Conservation (phyloP, 257 asterid species). For the Paraleonurus japonicus region DNA sequence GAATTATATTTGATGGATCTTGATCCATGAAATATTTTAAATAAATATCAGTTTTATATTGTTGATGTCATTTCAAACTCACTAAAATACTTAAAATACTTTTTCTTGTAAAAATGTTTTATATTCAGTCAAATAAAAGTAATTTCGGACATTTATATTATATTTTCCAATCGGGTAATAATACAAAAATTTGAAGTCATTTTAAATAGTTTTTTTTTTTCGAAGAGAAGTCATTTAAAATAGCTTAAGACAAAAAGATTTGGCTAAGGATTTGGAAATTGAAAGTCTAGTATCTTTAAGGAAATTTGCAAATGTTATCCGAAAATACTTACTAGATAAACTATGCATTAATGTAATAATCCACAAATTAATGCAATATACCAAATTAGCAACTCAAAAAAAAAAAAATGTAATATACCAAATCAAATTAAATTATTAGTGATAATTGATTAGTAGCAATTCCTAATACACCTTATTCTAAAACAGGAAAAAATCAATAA, state of each 20-base stretch:
- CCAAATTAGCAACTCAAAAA: too few species aligned
- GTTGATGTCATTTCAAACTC: too few species aligned
- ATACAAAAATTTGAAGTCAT: not conserved
- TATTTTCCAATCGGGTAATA: not conserved
- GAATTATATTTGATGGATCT: too few species aligned
- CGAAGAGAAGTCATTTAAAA: not conserved
- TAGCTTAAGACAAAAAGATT: not conserved
- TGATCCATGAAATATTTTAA: too few species aligned
- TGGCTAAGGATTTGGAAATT: not conserved
- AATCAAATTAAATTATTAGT: too few species aligned
- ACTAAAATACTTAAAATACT: not conserved
- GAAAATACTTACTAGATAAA: not conserved
- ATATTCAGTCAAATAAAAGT: not conserved
- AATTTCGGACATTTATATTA: not conserved
- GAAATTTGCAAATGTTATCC: not conserved
- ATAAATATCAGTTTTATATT: too few species aligned
- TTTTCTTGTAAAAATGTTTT: too few species aligned
- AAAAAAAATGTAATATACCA: not conserved
- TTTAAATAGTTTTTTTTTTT: not conserved
- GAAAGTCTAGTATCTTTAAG: too few species aligned
- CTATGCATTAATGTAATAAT: not conserved
- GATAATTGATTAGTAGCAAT: not conserved
- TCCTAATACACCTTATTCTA: not conserved
- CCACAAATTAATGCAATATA: not conserved
- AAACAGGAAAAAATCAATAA: not conserved